Evolutionary conservation across 2,329 filamentous ascomycete genomes (phyloP), one percentile per base, ranked within the genome.

Genomic region (Phaeosphaeriaceae sp.): DNA sequence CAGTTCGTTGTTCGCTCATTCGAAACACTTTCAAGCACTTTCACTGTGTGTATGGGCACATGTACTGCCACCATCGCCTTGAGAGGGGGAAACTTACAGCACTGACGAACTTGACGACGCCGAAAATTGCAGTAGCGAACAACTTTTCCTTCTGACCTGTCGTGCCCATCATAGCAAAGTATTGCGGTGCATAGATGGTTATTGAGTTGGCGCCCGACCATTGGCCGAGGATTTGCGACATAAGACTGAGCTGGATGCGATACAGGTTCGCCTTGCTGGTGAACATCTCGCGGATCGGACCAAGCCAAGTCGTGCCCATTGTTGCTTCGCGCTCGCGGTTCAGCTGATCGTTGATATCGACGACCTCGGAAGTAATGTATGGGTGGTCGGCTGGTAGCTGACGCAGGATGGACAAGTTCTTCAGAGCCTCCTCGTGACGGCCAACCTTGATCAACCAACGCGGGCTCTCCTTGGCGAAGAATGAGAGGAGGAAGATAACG

Each of bases 121-220:
- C 91, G 53, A 93, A 92, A 51, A 94, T 86, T 3, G 86, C 90
- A 0, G 89, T 93, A 15, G 91, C 86, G 40, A 93, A 86, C 0
- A 93, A 84, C 53, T 87, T 87, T 74, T 92, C 88, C 46, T 88
- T 84, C 46, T 84, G 83, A 7, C 90, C 90, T 0, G 83, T 86
- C 48, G 90, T 86, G 4, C 91, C 91, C 65, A 56, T 48, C 44
- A 45, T 48, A n/a, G 40, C 44, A 75, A 94, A 93, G 52, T 93
- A 85, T 59, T 92, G 85, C 0, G 88, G 86, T 7, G 91, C 90
- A 70, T 93, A 93, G 17, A 93, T 84, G 1, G 91, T 93, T 76
- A 93, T 92, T 42, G 84, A 87, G 5, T 87, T 88, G 0, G 90
- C 89, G 0, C 90, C 90, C 1, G 85, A 88, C 89, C 89, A 92